These are phyloP conservation scores for Dissophora globulifera DNA, from an alignment of 192 early-diverging fungal species.

Conservation along the genomic window DNA sequence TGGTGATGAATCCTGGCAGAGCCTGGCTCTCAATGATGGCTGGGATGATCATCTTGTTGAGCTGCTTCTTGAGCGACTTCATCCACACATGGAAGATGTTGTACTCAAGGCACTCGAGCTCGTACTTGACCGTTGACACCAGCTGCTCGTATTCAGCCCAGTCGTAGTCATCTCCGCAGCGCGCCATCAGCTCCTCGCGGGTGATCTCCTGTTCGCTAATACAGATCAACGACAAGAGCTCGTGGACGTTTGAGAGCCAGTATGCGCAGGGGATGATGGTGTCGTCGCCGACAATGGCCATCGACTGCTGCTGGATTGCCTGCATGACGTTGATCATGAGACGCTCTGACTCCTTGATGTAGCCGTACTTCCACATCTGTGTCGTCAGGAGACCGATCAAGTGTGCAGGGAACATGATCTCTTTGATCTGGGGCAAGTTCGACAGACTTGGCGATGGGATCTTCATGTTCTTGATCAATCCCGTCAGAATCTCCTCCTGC, in stretches of 20 bases:
- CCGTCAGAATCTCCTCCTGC: slow-evolving; percentile 86
- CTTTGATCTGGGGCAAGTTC: slow-evolving; percentile 79
- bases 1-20: slow-evolving; percentile 93
- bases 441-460: slow-evolving; percentile 89
- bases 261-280: slow-evolving; percentile 85
- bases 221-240: slow-evolving; percentile 88
- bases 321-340: slow-evolving; percentile 91
- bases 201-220: slow-evolving; percentile 53
- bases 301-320: slow-evolving; percentile 77
- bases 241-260: slow-evolving; percentile 98
- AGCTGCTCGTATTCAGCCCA: slow-evolving; percentile 81
- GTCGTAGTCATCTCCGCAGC: slow-evolving; percentile 74
- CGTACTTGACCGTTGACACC: slow-evolving; percentile 87
- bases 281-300: slow-evolving; percentile 77
- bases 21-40: slow-evolving; percentile 97
- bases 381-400: slow-evolving; percentile 86
- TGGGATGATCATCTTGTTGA: slow-evolving; percentile 94
- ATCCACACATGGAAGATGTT: slow-evolving; percentile 99
- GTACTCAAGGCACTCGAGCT: slow-evolving; percentile 90
- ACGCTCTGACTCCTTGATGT: slow-evolving; percentile 83
- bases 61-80: slow-evolving; percentile 95
- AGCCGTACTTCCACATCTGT: slow-evolving; percentile 89
- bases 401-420: slow-evolving; percentile 97
- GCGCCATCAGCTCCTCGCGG: slow-evolving; percentile 57
- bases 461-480: slow-evolving; percentile 88